Base-by-base conservation (phyloP, 352 stramenopile genomes). In the Phytopythium vexans region DNA sequence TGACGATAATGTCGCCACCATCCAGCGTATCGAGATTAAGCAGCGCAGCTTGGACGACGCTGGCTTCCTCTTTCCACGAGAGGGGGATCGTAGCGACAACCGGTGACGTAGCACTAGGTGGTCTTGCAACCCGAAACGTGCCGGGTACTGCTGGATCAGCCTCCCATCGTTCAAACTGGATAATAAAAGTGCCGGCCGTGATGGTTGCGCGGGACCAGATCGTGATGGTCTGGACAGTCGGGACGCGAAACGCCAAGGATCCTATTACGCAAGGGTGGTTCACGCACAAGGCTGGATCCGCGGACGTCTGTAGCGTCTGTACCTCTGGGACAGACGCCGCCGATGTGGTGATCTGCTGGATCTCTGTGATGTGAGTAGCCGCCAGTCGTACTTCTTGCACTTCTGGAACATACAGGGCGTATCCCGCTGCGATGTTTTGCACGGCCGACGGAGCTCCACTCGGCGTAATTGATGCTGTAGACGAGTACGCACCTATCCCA, bases 211-310 rank as follows among this genome's bases (percentile, higher is more conserved):
- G 14, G 1, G 79, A 68, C 1, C 64, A 71, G 6, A 94, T 72
- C 1, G 47, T 82, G 58, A 94, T 81, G 7, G 75, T 89, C 50
- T 94, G 84, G 10, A 94, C 61, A 0, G 74, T 91, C 8, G 84
- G 84, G 7, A 89, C 56, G 9, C 84, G 79, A 36, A 90, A 88
- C 0, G 84, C 84, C 14, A 94, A 68, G 0, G 41, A 39, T 1
- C 84, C 84, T 31, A 45, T 40, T 16, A 94, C 63, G 39, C 79
- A 94, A 15, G 56, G 68, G 10, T 52, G 64, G n/a, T 55, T 45
- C 31, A 77, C 70, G 51, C 84, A 92, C 21, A 53, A 52, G 31
- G 76, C 58, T 1, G 80, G 56, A 1, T 63, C 52, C 1, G 67
- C 78, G 34, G 51, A 88, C 2, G 82, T 92, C 3, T 57, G 63